Evolutionary conservation across 306 rosid genomes (phyloP).

Genomic region (Canavalia ensiformis): DNA sequence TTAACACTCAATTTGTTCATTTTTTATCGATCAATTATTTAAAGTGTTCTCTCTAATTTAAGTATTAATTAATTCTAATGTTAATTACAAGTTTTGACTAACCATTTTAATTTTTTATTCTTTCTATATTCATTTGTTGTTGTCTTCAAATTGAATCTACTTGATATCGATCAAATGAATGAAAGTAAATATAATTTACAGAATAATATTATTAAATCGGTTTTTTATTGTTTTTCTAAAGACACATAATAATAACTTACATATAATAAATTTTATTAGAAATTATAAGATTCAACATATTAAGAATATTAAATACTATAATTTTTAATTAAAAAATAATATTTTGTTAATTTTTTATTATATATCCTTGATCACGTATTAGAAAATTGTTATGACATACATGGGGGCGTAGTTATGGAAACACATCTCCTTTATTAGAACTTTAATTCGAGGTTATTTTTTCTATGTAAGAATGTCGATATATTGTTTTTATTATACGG

Average conservation of each 20-base stretch:
- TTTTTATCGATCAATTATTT: neutral
- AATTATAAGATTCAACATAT: too few species aligned
- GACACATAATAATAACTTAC: too few species aligned
- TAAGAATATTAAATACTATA: too few species aligned
- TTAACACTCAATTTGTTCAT: slow-evolving; percentile 20
- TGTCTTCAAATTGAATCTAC: neutral
- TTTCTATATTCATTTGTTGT: neutral
- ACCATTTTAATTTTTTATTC: neutral
- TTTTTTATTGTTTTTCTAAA: too few species aligned
- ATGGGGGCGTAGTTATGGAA: neutral
- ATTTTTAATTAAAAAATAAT: too few species aligned
- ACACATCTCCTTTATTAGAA: neutral
- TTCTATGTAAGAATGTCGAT: neutral
- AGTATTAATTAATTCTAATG: neutral
- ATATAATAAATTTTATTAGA: too few species aligned
- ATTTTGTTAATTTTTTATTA: too few species aligned
- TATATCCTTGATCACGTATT: too few species aligned
- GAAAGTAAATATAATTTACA: neutral
- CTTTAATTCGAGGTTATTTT: neutral
- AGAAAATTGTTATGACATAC: neutral
- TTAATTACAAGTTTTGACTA: neutral
- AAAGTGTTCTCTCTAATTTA: slow-evolving; percentile 15
- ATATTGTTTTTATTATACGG: neutral
- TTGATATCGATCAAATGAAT: neutral
- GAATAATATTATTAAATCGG: neutral